Base-by-base conservation (phyloP, 2,329 filamentous ascomycete species). In the Zopfia rhizophila region DNA sequence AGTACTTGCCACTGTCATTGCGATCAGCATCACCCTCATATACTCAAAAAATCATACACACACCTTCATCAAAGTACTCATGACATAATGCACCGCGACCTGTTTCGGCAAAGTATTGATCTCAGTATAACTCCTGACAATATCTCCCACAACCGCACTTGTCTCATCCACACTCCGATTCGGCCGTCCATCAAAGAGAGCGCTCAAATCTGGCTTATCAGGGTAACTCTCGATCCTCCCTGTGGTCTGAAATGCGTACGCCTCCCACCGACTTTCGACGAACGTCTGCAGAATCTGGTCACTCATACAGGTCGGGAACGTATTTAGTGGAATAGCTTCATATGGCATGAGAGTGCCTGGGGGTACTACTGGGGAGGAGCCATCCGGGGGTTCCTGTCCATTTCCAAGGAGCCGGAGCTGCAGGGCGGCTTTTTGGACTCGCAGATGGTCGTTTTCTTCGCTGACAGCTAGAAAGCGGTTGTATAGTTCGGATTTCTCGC, bases 251-350 rank as follows among this genome's bases (percentile, higher is more conserved):
- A 51, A 53, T 12, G 51, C 45, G 28, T 57, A 56, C 2, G 56
- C 48, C 31, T 59, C 56, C 53, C 53, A 58, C 18, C 53, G 18
- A 11, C 46, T 47, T 35, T 53, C 50, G 11, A 56, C 56, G 33
- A 61, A 60, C 3, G 48, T 58, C 31, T 63, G 60, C 16, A 63
- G 45, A 12, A 63, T 63, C 18, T 54, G 48, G 36, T 61, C 60
- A 5, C 48, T 51, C 39, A 55, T 45, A 30, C 48, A 53, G 2
- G 49, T 59, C 17, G 60, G 56, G n/a, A 38, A 43, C 1, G 47
- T 58, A 36, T 63, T 63, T 18, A 55, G 40, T 2, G 60, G 60
- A n/a, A 60, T 51, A 4, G 46, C 29, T 40, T 61, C 55, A 30
- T 56, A 50, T 3, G 53, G 50, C 5, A 38, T 17, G n/a, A 51